These are phyloP conservation scores for Akanthomyces muscarius DNA, from an alignment of 2,329 filamentous ascomycete species.

Conservation along the genomic window DNA sequence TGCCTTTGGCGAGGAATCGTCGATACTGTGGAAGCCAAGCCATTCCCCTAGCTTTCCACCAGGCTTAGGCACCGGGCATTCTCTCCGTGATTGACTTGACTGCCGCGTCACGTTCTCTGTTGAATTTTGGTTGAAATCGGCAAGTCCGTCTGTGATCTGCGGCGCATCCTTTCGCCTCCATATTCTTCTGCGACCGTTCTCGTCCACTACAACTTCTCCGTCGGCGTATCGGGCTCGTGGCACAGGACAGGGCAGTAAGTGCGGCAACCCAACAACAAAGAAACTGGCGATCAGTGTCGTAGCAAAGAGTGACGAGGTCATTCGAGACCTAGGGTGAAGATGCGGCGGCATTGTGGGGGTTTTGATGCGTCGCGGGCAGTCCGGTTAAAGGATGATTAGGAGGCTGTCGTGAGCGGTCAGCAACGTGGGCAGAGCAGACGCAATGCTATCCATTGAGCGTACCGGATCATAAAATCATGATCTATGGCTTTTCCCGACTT, in stretches of 20 bases:
- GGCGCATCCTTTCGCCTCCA: slow-evolving; percentile 37
- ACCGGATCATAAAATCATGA: slow-evolving; percentile 23
- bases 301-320: slow-evolving; percentile 91
- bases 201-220: slow-evolving; percentile 48
- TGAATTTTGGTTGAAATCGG: slow-evolving; percentile 42
- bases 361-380: slow-evolving; percentile 17
- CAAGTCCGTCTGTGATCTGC: slow-evolving; percentile 44
- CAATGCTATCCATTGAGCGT: slow-evolving; percentile 16
- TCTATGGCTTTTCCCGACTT: slow-evolving; percentile 7
- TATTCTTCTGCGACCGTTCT: slow-evolving; percentile 42
- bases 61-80: slow-evolving; percentile 92
- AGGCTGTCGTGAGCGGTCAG: slow-evolving; percentile 10
- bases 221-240: slow-evolving; percentile 73
- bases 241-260: slow-evolving; percentile 86
- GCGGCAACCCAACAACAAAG: slow-evolving; percentile 85
- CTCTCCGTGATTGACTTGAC: slow-evolving; percentile 49
- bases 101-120: slow-evolving; percentile 27
- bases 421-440: not conserved
- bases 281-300: slow-evolving; percentile 88
- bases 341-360: slow-evolving; percentile 67
- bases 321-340: slow-evolving; percentile 88
- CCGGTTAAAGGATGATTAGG: not conserved
- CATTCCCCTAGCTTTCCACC: slow-evolving; percentile 71
- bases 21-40: slow-evolving; percentile 59
- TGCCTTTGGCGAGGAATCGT: slow-evolving; percentile 22